Evolutionary conservation across 805 yeast species (phyloP).

Genomic region (Groenewaldozyma salmanticensis): DNA sequence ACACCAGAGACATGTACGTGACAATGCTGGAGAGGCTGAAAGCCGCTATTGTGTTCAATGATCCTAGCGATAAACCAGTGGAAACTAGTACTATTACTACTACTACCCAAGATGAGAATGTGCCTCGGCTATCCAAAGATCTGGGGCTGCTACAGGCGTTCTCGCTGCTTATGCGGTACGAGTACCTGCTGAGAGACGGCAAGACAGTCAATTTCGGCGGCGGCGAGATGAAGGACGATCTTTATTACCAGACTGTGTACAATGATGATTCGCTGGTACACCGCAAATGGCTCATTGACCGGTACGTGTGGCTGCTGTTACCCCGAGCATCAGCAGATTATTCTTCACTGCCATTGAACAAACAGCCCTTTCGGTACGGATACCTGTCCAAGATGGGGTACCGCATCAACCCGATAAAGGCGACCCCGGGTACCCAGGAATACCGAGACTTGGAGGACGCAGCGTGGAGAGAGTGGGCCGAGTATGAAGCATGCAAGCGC

Average conservation of each 20-base stretch:
- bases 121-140: conserved; percentile 7
- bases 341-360: not conserved
- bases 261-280: conserved; percentile 6
- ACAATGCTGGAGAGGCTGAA: conserved; percentile 18
- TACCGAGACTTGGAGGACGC: conserved; percentile 19
- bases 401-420: conserved; percentile 8
- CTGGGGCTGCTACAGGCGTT: conserved; percentile 24
- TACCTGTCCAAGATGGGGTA: conserved; percentile 19
- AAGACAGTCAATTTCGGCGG: not conserved
- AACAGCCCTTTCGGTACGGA: conserved; percentile 20
- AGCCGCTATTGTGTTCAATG: conserved; percentile 11
- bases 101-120: conserved; percentile 4
- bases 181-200: conserved; percentile 8
- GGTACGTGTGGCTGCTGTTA: conserved; percentile 17
- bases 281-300: conserved; percentile 18
- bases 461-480: conserved; percentile 41
- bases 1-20: conserved; percentile 16
- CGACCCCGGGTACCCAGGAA: too few relatives aligned
- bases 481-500: conserved; percentile 36
- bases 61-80: conserved; percentile 5
- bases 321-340: conserved; percentile 14
- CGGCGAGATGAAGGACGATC: not conserved
- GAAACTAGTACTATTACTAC: not conserved
- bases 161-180: conserved; percentile 21
- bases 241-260: not conserved